These are phyloP conservation scores for Raffaelea deltoideospora DNA, from an alignment of 2,329 filamentous ascomycete species.

Conservation along the genomic window DNA sequence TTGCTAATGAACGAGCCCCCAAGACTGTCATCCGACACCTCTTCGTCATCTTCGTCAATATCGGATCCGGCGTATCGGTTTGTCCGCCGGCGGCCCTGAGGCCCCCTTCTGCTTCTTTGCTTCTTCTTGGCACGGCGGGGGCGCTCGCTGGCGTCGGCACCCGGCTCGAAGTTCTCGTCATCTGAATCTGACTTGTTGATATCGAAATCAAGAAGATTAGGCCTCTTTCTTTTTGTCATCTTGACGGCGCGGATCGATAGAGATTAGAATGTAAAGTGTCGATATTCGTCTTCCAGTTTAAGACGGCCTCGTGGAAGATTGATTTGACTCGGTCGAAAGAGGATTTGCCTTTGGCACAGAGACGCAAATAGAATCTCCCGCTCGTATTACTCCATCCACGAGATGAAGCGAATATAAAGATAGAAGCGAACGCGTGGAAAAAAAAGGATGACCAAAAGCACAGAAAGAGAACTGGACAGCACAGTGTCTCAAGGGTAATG, in stretches of 20 bases:
- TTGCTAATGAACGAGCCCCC: conserved; percentile 32
- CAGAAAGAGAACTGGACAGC: no score
- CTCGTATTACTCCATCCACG: neutral
- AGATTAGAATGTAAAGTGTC: neutral
- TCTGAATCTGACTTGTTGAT: conserved; percentile 51
- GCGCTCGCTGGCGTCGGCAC: conserved; percentile 26
- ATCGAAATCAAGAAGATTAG: conserved; percentile 42
- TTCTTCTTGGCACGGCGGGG: conserved; percentile 24
- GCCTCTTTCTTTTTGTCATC: conserved; percentile 41
- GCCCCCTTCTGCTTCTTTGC: conserved; percentile 13
- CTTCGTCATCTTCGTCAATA: conserved; percentile 45
- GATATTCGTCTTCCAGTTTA: no score
- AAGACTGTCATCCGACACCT: conserved; percentile 36
- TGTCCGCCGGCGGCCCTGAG: conserved; percentile 10
- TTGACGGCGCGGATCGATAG: conserved; percentile 5
- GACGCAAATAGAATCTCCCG: neutral
- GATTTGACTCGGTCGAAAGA: neutral
- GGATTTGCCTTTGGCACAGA: neutral
- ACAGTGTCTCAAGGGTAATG: no score
- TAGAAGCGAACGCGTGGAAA: neutral
- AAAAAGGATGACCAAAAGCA: no score
- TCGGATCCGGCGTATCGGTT: conserved; percentile 42
- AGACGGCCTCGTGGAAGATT: neutral
- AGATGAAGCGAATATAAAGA: neutral
- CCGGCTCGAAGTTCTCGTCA: conserved; percentile 50